These are phyloP conservation scores for Drechslerella coelobrocha DNA, from an alignment of 2,329 filamentous ascomycete species.

Conservation along the genomic window DNA sequence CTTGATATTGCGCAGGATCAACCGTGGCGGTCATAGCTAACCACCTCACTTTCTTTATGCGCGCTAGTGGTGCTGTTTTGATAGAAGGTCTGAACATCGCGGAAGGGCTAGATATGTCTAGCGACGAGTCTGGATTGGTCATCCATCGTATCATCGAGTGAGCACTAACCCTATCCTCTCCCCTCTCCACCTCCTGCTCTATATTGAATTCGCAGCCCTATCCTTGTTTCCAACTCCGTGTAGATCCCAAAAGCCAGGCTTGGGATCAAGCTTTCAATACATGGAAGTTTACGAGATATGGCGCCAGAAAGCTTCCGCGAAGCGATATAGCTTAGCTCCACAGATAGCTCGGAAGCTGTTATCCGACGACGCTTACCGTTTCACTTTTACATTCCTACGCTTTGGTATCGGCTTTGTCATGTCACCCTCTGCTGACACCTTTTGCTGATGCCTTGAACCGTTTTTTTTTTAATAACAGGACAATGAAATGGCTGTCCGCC, in stretches of 20 bases:
- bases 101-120: slow-evolving; percentile 52
- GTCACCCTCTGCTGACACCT: background rate
- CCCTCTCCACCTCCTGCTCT: slow-evolving; percentile 10
- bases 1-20: slow-evolving; percentile 19
- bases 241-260: too few species aligned
- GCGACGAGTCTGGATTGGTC: slow-evolving; percentile 50
- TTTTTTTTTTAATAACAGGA: slow-evolving; percentile 30
- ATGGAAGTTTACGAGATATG: background rate
- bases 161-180: slow-evolving; percentile 1
- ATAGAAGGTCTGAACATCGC: slow-evolving; percentile 55
- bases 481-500: slow-evolving; percentile 55
- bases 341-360: background rate
- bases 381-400: background rate
- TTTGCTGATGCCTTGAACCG: slow-evolving; percentile 14
- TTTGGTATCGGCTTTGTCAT: background rate
- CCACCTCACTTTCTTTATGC: background rate
- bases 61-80: slow-evolving; percentile 52
- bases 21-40: slow-evolving; percentile 23
- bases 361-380: slow-evolving; percentile 13
- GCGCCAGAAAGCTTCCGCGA: slow-evolving; percentile 31
- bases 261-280: slow-evolving; percentile 3
- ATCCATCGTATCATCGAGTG: slow-evolving; percentile 54
- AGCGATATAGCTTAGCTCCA: slow-evolving; percentile 3
- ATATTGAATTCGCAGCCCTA: background rate
- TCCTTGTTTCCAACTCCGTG: background rate